Conservation (phyloP, 805 yeast genomes). For the Wickerhamomyces canadensis region DNA sequence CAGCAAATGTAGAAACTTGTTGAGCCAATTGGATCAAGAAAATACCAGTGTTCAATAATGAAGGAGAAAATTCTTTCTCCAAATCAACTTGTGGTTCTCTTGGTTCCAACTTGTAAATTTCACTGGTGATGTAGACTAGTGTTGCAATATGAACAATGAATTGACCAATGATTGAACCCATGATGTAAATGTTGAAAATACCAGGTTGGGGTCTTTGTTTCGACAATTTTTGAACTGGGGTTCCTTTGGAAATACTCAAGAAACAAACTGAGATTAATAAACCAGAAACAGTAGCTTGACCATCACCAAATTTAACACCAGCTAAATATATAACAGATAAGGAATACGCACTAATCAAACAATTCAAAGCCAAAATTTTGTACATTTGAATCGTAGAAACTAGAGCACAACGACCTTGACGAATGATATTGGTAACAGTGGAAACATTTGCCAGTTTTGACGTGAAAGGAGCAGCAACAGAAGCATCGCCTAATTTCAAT, state of each 20-base stretch:
- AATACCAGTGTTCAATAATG: conserved; percentile 92
- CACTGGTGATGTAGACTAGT: conserved; percentile 74
- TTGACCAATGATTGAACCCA: conserved; percentile 97
- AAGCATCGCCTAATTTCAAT: conserved; percentile 94
- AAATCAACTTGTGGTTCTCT: conserved; percentile 85
- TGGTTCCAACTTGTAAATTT: conserved; percentile 86
- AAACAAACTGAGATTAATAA: conserved; percentile 88
- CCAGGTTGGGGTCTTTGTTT: conserved; percentile 97
- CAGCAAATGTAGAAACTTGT: conserved; percentile 96
- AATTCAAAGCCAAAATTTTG: conserved; percentile 93
- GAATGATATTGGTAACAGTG: conserved; percentile 86
- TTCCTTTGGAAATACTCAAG: conserved; percentile 90
- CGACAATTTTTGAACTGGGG: conserved; percentile 81
- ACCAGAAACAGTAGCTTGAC: conserved; percentile 97
- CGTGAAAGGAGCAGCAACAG: conserved; percentile 98
- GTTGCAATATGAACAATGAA: conserved; percentile 88
- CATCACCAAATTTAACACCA: conserved; percentile 97
- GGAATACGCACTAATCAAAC: conserved; percentile 95
- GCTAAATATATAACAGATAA: conserved; percentile 90
- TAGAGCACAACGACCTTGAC: conserved; percentile 97
- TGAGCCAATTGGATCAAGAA: conserved; percentile 91
- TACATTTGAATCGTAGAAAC: conserved; percentile 99
- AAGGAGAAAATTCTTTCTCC: conserved; percentile 83
- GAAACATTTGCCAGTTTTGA: conserved; percentile 89
- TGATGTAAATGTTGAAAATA: conserved; percentile 88